These are phyloP conservation scores for Saccharomycodes ludwigii DNA, from an alignment of 805 yeast genomes.

Conservation along the genomic window DNA sequence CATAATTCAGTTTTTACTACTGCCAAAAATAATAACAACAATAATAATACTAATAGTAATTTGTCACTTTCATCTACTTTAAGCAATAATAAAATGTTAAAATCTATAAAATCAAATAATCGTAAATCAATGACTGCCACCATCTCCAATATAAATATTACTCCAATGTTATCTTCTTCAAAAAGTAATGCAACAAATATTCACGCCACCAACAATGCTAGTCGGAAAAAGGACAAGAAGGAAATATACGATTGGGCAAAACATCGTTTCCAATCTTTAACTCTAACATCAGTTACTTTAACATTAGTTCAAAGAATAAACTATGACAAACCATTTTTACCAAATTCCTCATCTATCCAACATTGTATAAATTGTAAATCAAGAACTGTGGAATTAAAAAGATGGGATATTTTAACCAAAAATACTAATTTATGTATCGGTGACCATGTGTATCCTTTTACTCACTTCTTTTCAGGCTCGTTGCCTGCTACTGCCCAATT, in stretches of 20 bases:
- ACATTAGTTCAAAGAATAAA: conserved; percentile 61
- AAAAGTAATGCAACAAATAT: too few species aligned
- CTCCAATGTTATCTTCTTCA: too few species aligned
- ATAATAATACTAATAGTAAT: neutral
- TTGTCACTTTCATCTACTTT: too few species aligned
- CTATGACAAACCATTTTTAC: conserved; percentile 53
- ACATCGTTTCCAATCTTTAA: neutral
- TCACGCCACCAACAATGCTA: too few species aligned
- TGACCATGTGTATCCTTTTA: conserved; percentile 81
- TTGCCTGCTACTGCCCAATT: conserved; percentile 63
- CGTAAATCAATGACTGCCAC: too few species aligned
- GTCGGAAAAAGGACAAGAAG: too few species aligned
- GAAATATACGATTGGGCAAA: neutral
- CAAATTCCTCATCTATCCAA: conserved; percentile 36
- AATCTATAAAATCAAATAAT: too few species aligned
- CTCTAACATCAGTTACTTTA: conserved; percentile 46
- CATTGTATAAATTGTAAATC: conserved; percentile 48
- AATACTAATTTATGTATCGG: conserved; percentile 40
- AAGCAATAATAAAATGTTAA: too few species aligned
- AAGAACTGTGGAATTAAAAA: conserved; percentile 51
- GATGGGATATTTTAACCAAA: conserved; percentile 73
- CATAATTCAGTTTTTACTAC: too few species aligned
- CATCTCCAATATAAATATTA: too few species aligned
- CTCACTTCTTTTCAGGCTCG: conserved; percentile 78
- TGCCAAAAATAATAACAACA: neutral